Base-by-base conservation (phyloP, 352 stramenopile genomes). In the Pelagophyceae sp. region DNA sequence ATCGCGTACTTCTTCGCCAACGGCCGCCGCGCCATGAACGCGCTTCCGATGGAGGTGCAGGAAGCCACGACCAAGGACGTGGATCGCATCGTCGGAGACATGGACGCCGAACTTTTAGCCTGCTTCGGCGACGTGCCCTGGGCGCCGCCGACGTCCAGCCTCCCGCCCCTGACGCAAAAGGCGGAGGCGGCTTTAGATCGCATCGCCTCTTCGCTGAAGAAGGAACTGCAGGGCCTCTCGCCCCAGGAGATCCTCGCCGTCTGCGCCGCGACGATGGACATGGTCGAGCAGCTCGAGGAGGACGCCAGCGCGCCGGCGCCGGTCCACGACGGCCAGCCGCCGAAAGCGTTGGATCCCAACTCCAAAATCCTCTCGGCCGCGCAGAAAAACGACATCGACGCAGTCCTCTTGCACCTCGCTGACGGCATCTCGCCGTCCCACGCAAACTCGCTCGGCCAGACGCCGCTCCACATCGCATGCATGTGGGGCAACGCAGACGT, bases 1-100 rank as follows among this genome's bases (percentile, higher is more conserved):
- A 79, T 90, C 19, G 85, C 84, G 19, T 85, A 90, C 79, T 70
- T 85, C 74, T 90, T 90, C 80, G 29, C 75, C 32, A 69, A 72
- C 45, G 76, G 85, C 37, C 82, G 83, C 31, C 79, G 84, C 77
- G 87, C 85, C 29, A 86, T 89, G 76, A 79, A 88, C 54, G 83
- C 82, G 33, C 77, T 91, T 25, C 85, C 87, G 31, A 67, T 85
- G 71, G 84, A 88, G 78, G 74, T 84, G 17, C 85, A 85, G 38
- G 84, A 89, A 5, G 85, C 89, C 0, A 83, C 79, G 2, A 79
- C 85, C 37, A 83, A 90, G 80, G 80, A 82, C 61, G 27, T 77
- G 38, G 32, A 61, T 32, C 17, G 61, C 75, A 88, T 19, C 2
- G 2, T 74, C 35, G 38, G 20, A 0, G 67, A 74, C 20, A 74